Conservation (phyloP, 352 stramenopile genomes). For the Blastocystis sp. region DNA sequence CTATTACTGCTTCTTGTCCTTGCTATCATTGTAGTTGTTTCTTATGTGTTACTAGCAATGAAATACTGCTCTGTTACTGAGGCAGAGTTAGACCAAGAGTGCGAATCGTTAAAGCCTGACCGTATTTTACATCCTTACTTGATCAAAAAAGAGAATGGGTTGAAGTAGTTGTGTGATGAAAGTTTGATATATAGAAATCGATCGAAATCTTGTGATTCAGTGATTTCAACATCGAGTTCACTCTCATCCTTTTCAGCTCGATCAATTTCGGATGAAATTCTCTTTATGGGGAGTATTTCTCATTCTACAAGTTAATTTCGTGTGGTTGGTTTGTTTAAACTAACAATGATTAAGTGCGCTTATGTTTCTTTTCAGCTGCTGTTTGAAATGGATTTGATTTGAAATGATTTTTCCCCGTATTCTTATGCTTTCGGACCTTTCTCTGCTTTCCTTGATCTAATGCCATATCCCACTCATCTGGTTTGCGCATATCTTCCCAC, state of each 20-base stretch:
- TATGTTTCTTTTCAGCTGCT: conserved; percentile 1
- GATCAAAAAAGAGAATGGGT: not conserved
- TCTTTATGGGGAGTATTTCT: not conserved
- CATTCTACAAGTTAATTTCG: not conserved
- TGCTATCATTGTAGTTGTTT: not conserved
- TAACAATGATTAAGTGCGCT: not conserved
- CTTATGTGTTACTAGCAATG: not conserved
- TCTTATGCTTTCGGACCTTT: conserved; percentile 12
- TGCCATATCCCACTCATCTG: conserved; percentile 52
- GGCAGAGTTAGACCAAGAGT: conserved; percentile 26
- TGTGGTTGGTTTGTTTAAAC: not conserved
- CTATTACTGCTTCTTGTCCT: not conserved
- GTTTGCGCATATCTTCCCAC: conserved; percentile 49
- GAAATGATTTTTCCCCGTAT: not conserved
- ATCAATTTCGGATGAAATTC: conserved; percentile 42
- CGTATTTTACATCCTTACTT: conserved; percentile 51
- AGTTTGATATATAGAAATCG: not conserved
- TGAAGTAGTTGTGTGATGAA: not conserved
- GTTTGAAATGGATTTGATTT: conserved; percentile 42
- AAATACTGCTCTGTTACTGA: conserved; percentile 40
- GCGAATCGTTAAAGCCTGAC: not conserved
- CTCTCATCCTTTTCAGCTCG: not conserved
- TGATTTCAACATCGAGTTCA: not conserved
- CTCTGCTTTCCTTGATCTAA: conserved; percentile 38
- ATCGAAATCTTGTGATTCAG: conserved; percentile 18